A percentile compares a stretch with the other conserved stretches of the same genome.
phyloP scores from a whole-genome alignment of 1,139 yeast species.

The Sugiyamaella castrensis region DNA sequence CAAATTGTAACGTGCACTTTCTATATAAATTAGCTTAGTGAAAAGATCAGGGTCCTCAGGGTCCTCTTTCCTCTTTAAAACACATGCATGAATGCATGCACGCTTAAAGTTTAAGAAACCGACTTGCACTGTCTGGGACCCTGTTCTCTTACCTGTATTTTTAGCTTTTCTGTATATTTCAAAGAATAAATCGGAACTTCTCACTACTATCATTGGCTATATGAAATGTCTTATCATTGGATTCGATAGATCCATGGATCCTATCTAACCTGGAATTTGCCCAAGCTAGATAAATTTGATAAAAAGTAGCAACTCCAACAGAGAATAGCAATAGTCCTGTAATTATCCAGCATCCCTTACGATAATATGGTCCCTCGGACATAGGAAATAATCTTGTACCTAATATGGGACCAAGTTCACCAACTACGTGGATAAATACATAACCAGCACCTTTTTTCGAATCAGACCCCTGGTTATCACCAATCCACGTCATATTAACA shows the following conservation, averaged over 20 bases:
- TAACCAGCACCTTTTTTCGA: constrained; percentile 32
- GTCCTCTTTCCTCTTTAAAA: too few species aligned
- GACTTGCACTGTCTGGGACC: too few species aligned
- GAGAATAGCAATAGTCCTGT: constrained; percentile 25
- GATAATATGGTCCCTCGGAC: constrained; percentile 30
- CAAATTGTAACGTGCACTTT: too few species aligned
- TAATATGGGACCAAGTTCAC: constrained; percentile 34
- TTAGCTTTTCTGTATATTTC: background rate
- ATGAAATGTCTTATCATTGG: constrained; percentile 11
- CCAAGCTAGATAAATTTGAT: constrained; percentile 22
- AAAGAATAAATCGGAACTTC: constrained; percentile 25
- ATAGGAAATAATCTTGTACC: constrained; percentile 33
- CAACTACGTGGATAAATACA: constrained; percentile 31
- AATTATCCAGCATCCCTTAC: constrained; percentile 29
- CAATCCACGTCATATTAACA: constrained; percentile 32
- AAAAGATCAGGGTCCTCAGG: too few species aligned
- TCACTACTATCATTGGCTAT: constrained; percentile 22
- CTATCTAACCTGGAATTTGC: constrained; percentile 26
- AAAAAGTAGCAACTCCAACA: constrained; percentile 19
- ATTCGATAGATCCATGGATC: constrained; percentile 22
- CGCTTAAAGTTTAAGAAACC: too few species aligned
- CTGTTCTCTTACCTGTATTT: background rate
- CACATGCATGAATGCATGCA: too few species aligned
- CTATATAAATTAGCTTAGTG: too few species aligned
- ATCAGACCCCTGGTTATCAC: constrained; percentile 35